Base-by-base conservation (phyloP, 2,329 filamentous ascomycete genomes). In the Furcasterigmium sp. region DNA sequence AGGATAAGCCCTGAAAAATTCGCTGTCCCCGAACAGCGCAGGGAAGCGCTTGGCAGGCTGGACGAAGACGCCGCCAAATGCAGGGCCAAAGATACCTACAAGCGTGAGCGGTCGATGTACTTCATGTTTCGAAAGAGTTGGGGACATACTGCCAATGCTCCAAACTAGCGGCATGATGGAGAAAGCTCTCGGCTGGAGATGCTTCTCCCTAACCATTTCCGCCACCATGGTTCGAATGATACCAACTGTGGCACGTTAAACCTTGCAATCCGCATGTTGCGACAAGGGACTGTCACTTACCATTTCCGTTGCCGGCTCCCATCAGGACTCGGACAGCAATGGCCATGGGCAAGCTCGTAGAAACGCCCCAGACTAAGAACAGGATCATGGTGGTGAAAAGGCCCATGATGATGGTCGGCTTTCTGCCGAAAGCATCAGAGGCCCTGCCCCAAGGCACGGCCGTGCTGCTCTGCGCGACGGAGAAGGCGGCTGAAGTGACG, bases 211-310 rank as follows among this genome's bases (percentile, higher is more conserved):
- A 2, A 95, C 90, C 75, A 96, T 82, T 62, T 96, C 91, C 0
- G 91, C 91, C 3, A 96, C 90, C 69, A 93, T 89, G 14, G 89
- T 95, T 51, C 91, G 72, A 50, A 96, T 84, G 48, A 96, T 96
- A 2, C 93, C 87, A n/a, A 91, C 84, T 82, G 32, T n/a, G 29
- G 13, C 4, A 8, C 17, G 29, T 32, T 37, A 19, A 17, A 23
- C 3, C 10, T 2, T 11, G 11, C 41, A 37, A 42, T 38, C 20
- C 15, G 8, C 14, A 14, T 5, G n/a, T 6, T 23, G 32, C 30
- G 19, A 13, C 19, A 17, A 34, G 26, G 37, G 13, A 1, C 7
- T 19, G 7, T 11, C 30, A 61, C 67, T 25, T 56, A 82, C 78
- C 79, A 58, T 96, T 97, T 42, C 91, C 93, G 58, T 95, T 96